Base-by-base conservation (phyloP, 2,329 filamentous ascomycete species). In the Penicillium sp. region DNA sequence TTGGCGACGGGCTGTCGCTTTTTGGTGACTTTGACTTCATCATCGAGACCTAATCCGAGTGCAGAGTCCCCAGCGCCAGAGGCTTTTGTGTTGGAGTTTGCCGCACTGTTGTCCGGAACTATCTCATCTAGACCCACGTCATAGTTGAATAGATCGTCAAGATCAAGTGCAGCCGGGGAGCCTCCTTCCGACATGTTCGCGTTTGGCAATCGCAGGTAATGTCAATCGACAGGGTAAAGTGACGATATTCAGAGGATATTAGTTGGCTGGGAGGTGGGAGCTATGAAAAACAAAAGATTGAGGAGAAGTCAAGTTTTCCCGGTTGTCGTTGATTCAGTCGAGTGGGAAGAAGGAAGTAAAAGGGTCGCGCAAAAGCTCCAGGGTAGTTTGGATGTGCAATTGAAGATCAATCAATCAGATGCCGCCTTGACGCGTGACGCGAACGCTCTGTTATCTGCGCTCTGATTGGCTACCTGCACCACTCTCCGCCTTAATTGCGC, bases 11-110 rank as follows among this genome's bases (percentile, higher is more conserved):
- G 90, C 57, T 86, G 82, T 34, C 86, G 83, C 64, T 88, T 88
- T 75, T 90, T 96, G 39, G 83, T 84, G 4, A 97, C 82, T 51
- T 90, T 87, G 49, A 99, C 83, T 65, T 96, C 90, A 67, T 95
- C 86, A 60, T 97, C 92, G 53, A 97, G 85, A 43, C 92, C 92
- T 2, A 96, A 75, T 1, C 80, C 80, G 8, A 78, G 80, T 27
- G 81, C 79, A 61, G 83, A 82, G 55, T 72, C 69, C 22, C 50
- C 65, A 42, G 53, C 50, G 31, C 58, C 48, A 41, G 55, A 50
- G 22, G 49, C 59, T 24, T 62, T 70, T 48, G 63, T 45, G 50
- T 66, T 58, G 27, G 54, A 45, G 10, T 50, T 63, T 32, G 57
- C 46, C 14, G 47, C 46, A 45, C 59, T 48, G 38, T 68, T 47